phyloP scores from a whole-genome alignment of 164 flowering plant genomes.

The Sextonia rubra region DNA sequence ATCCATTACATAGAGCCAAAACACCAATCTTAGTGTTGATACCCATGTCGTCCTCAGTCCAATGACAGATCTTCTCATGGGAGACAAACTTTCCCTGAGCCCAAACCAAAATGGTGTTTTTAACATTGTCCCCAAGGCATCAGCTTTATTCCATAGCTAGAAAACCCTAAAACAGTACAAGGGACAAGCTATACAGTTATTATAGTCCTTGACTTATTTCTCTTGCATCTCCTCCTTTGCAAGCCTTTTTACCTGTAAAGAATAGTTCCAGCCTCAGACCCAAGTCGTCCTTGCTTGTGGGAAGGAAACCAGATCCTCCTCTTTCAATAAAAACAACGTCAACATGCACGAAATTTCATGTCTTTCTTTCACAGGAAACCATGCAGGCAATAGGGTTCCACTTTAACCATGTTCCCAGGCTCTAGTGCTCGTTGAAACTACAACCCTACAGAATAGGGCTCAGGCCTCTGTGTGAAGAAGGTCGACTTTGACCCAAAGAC shows the following conservation, averaged over 20 bases:
- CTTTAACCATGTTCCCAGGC: not conserved
- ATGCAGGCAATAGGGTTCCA: conserved; percentile 8
- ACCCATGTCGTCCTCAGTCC: too few species aligned
- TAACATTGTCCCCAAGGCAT: not conserved
- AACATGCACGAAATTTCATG: not conserved
- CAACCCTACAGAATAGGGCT: conserved; percentile 7
- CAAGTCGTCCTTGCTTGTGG: conserved; percentile 5
- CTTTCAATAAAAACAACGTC: conserved; percentile 11
- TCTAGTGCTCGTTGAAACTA: too few species aligned
- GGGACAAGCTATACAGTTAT: not conserved
- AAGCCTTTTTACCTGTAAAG: not conserved
- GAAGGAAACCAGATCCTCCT: conserved; percentile 1
- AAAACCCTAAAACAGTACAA: not conserved
- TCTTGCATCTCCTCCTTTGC: not conserved
- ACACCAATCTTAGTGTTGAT: too few species aligned
- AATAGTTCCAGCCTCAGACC: not conserved
- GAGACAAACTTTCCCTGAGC: not conserved
- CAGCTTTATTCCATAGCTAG: not conserved
- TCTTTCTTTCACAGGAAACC: conserved; percentile 8
- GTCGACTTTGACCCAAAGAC: conserved; percentile 9
- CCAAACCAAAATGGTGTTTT: not conserved
- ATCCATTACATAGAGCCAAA: too few species aligned
- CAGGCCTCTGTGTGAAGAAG: not conserved
- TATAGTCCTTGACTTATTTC: not conserved
- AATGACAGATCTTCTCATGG: not conserved